Percentiles rank a stretch among this genome's conserved stretches.
phyloP scores from a whole-genome alignment of 352 stramenopile genomes.

The Blastocystis hominis region DNA sequence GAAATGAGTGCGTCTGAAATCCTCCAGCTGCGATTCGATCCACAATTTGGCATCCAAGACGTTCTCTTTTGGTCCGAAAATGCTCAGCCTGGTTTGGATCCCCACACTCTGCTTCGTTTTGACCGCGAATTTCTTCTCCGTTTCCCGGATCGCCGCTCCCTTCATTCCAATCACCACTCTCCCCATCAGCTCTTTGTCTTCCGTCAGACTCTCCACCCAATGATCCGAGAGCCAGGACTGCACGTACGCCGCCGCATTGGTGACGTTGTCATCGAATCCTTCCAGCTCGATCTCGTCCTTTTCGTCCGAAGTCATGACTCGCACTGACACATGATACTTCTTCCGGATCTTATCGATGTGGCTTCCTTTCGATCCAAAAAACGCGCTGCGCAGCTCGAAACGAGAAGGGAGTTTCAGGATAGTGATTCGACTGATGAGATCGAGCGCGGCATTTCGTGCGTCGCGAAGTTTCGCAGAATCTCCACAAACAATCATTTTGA shows the following conservation, averaged over 20 bases:
- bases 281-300: not conserved
- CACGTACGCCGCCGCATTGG: not conserved
- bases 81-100: not conserved
- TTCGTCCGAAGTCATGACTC: no score
- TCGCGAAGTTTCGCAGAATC: not conserved
- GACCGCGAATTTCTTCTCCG: not conserved
- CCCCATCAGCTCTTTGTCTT: not conserved
- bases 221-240: not conserved
- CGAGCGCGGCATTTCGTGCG: not conserved
- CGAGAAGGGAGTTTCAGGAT: not conserved
- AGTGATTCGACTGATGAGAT: not conserved
- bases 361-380: not conserved
- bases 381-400: not conserved
- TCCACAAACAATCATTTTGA: not conserved
- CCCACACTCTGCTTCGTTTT: not conserved
- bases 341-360: not conserved
- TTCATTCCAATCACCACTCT: not conserved
- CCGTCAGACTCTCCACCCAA: not conserved
- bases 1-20: not conserved
- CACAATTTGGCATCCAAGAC: not conserved
- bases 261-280: not conserved
- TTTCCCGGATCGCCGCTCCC: not conserved
- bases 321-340: not conserved
- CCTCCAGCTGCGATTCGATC: not conserved
- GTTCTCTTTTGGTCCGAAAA: not conserved